These are phyloP conservation scores for Hymenotorrendiella dingleyae DNA, from an alignment of 2,329 filamentous ascomycete genomes.

Conservation along the genomic window DNA sequence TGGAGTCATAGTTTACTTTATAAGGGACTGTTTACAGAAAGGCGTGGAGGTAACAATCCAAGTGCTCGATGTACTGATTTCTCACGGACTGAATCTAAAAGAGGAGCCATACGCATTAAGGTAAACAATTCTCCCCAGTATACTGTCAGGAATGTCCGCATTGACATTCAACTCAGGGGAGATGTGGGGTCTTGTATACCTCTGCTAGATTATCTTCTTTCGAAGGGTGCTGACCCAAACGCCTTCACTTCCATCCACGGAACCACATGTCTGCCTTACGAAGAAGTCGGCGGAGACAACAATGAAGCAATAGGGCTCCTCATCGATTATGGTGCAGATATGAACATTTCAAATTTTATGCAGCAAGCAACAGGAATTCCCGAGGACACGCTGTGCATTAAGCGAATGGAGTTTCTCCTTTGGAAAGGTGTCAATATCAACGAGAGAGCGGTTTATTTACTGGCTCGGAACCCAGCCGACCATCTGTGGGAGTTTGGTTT, in stretches of 20 bases:
- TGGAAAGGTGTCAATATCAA: neutral
- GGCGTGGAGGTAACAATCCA: too few relatives aligned
- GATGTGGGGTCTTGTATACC: too few relatives aligned
- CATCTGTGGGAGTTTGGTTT: neutral
- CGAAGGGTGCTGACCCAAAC: constrained; percentile 3
- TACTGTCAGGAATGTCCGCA: too few relatives aligned
- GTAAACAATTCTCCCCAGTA: too few relatives aligned
- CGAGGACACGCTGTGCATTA: neutral
- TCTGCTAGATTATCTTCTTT: neutral
- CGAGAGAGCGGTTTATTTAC: neutral
- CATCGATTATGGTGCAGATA: constrained; percentile 3
- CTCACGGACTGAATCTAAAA: too few relatives aligned
- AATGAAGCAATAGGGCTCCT: neutral
- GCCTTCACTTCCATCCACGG: neutral
- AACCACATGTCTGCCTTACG: neutral
- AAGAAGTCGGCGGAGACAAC: neutral
- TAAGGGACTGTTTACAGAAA: too few relatives aligned
- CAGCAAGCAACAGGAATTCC: neutral
- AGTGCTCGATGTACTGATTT: too few relatives aligned
- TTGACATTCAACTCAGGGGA: too few relatives aligned
- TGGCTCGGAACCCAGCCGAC: neutral
- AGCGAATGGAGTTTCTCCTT: neutral
- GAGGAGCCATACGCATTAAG: too few relatives aligned
- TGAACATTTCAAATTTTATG: neutral
- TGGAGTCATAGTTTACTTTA: too few relatives aligned